These are phyloP conservation scores for Postia placenta DNA, from an alignment of 768 basidiomycete genomes.

Conservation along the genomic window DNA sequence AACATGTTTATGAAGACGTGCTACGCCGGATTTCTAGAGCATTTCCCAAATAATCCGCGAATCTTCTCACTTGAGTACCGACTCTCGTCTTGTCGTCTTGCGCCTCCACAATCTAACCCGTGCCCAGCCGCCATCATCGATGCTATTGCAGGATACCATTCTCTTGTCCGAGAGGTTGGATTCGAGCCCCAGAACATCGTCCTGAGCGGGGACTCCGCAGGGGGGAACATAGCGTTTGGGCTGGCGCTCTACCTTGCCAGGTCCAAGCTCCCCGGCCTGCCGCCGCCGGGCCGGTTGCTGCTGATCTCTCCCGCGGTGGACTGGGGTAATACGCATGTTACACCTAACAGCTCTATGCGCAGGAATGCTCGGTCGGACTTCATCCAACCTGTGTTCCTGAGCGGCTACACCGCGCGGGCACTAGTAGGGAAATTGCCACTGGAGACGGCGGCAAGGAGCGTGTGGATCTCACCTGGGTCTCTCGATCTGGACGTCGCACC, in stretches of 20 bases:
- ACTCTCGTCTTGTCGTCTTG: constrained; percentile 23
- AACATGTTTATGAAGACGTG: neutral
- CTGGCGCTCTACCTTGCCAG: constrained; percentile 30
- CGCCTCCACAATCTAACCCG: constrained; percentile 23
- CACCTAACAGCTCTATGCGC: constrained; percentile 2
- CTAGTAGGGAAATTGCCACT: constrained; percentile 2
- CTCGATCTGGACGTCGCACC: neutral
- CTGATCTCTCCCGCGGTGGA: constrained; percentile 28
- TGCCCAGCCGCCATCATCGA: constrained; percentile 53
- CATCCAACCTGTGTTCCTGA: neutral
- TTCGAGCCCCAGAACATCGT: constrained; percentile 42
- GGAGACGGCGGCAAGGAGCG: constrained; percentile 1
- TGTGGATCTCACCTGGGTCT: constrained; percentile 10
- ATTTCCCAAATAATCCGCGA: constrained; percentile 17
- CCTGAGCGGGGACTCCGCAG: constrained; percentile 48
- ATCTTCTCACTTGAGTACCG: constrained; percentile 43
- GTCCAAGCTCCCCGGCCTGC: constrained; percentile 6
- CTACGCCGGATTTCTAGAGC: constrained; percentile 12
- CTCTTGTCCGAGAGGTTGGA: constrained; percentile 37
- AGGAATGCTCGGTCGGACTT: constrained; percentile 3
- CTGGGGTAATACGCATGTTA: constrained; percentile 10
- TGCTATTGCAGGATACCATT: constrained; percentile 42
- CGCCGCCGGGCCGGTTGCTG: constrained; percentile 26
- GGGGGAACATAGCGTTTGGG: constrained; percentile 41
- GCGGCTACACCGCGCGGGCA: constrained; percentile 3